These are phyloP conservation scores for Pseudocohnilembus persalinus DNA, from an alignment of 169 alveolate species.

Conservation along the genomic window DNA sequence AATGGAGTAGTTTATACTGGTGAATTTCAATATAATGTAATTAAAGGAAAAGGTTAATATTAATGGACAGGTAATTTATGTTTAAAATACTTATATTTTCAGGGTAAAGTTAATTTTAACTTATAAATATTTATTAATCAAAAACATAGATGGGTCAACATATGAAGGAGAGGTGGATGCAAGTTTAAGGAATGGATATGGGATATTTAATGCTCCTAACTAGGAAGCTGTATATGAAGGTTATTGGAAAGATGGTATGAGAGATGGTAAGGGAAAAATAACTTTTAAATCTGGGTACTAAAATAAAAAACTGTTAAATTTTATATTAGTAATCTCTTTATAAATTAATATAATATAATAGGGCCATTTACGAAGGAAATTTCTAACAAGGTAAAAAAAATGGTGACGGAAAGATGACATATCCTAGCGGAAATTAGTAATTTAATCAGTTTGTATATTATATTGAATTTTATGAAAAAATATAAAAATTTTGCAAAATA, in stretches of 20 bases:
- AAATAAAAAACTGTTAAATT: too few species aligned
- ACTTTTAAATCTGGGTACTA: conserved; percentile 55
- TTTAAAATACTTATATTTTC: too few species aligned
- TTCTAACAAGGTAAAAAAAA: conserved; percentile 80
- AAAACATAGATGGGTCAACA: conserved; percentile 52
- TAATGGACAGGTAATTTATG: conserved; percentile 51
- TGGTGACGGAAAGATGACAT: conserved; percentile 77
- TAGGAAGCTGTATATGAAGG: conserved; percentile 80
- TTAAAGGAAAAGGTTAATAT: conserved; percentile 79
- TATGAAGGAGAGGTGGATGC: conserved; percentile 70
- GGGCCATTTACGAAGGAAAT: conserved; percentile 79
- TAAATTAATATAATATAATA: neutral
- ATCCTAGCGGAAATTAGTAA: conserved; percentile 59
- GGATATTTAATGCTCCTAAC: conserved; percentile 56
- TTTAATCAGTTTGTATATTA: too few species aligned
- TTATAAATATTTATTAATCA: too few species aligned
- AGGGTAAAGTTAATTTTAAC: too few species aligned
- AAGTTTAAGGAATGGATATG: conserved; percentile 77
- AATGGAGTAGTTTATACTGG: conserved; percentile 78
- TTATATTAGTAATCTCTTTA: too few species aligned
- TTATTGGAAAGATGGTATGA: conserved; percentile 78
- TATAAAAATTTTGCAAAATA: too few species aligned
- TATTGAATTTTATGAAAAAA: too few species aligned
- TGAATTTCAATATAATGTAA: conserved; percentile 64
- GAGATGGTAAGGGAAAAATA: conserved; percentile 77